These are phyloP conservation scores for Penicillium sp. DNA, from an alignment of 2,329 filamentous ascomycete genomes.

Conservation along the genomic window DNA sequence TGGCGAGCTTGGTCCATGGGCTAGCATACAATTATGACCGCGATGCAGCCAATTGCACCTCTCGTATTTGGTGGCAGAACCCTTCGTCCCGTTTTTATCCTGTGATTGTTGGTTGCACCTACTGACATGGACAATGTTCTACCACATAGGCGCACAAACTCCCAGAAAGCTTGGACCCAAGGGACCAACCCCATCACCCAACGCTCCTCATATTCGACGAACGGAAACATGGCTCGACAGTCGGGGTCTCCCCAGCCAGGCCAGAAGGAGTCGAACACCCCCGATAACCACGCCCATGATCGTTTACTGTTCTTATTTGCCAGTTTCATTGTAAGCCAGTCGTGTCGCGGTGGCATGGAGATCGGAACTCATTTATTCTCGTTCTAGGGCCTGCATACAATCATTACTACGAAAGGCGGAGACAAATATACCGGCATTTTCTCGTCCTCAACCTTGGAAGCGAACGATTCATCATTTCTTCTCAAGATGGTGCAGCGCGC, in stretches of 20 bases:
- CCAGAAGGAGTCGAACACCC: constrained; percentile 51
- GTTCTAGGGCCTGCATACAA: constrained; percentile 54
- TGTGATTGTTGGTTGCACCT: constrained; percentile 6
- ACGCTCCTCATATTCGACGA: constrained; percentile 51
- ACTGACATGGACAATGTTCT: constrained; percentile 23
- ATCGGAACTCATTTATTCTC: constrained; percentile 15
- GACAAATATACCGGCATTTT: constrained; percentile 63
- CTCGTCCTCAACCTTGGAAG: constrained; percentile 54
- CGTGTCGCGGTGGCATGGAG: constrained; percentile 6
- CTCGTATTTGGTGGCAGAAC: constrained; percentile 5
- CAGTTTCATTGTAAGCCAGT: constrained; percentile 55
- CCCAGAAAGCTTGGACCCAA: constrained; percentile 60
- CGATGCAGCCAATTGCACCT: constrained; percentile 18
- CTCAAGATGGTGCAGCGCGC: constrained; percentile 65
- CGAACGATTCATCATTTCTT: constrained; percentile 54
- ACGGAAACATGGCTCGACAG: constrained; percentile 52
- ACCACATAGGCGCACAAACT: constrained; percentile 49
- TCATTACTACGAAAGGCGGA: constrained; percentile 58
- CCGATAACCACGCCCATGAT: constrained; percentile 60
- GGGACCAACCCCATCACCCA: constrained; percentile 62
- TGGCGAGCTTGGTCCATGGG: constrained; percentile 9
- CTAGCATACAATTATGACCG: constrained; percentile 14
- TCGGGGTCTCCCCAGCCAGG: constrained; percentile 38
- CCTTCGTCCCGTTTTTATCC: constrained; percentile 1
- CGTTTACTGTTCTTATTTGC: constrained; percentile 59